These are phyloP conservation scores for Pleurostoma richardsiae DNA, from an alignment of 2,329 filamentous ascomycete species.

Conservation along the genomic window DNA sequence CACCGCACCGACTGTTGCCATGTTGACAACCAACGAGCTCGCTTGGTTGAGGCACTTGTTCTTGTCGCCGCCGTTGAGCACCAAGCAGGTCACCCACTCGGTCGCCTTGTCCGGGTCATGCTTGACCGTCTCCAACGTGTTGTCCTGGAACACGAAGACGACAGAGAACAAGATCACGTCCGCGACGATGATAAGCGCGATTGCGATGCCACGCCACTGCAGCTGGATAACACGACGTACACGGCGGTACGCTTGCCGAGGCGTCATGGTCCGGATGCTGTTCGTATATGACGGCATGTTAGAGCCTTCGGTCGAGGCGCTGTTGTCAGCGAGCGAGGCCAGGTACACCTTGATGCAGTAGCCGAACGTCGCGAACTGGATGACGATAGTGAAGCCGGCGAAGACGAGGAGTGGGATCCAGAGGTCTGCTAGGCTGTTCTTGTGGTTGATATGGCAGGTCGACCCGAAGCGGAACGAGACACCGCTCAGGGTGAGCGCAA, in stretches of 20 bases:
- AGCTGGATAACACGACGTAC: slow-evolving; percentile 81
- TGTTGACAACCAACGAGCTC: slow-evolving; percentile 59
- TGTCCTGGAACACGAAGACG: slow-evolving; percentile 84
- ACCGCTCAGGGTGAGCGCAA: slow-evolving; percentile 79
- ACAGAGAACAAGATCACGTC: slow-evolving; percentile 94
- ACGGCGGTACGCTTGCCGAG: slow-evolving; percentile 81
- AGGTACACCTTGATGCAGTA: slow-evolving; percentile 97
- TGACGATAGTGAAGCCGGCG: slow-evolving; percentile 67
- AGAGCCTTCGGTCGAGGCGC: slow-evolving; percentile 65
- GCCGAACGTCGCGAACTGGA: slow-evolving; percentile 79
- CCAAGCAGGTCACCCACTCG: slow-evolving; percentile 72
- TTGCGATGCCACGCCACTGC: slow-evolving; percentile 89
- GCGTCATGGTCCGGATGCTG: slow-evolving; percentile 72
- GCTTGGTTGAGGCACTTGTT: slow-evolving; percentile 60
- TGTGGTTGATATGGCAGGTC: slow-evolving; percentile 92
- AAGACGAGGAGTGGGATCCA: slow-evolving; percentile 87
- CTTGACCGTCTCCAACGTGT: slow-evolving; percentile 56
- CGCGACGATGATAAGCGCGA: slow-evolving; percentile 82
- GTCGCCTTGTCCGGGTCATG: slow-evolving; percentile 47
- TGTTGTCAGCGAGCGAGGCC: slow-evolving; percentile 71
- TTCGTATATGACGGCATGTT: slow-evolving; percentile 69
- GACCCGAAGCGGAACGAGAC: slow-evolving; percentile 91
- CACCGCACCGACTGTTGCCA: slow-evolving; percentile 75
- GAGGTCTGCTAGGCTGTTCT: slow-evolving; percentile 75
- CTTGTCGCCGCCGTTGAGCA: slow-evolving; percentile 52